phyloP scores from a whole-genome alignment of 2,329 filamentous ascomycete species.

The Botryotinia calthae region DNA sequence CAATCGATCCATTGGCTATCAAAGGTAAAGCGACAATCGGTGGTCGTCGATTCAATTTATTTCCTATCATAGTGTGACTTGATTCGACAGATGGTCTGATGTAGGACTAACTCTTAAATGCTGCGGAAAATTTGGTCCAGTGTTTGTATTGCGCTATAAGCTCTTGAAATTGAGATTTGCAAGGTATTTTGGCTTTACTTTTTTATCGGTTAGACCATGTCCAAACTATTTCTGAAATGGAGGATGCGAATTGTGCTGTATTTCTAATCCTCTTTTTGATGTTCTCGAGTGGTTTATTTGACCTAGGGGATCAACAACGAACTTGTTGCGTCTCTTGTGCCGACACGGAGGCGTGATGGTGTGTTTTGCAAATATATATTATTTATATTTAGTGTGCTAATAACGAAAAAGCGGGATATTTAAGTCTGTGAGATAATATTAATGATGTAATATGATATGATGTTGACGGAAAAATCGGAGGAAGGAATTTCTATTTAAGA shows the following conservation, averaged over 20 bases:
- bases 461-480: background rate
- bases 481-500: accelerated
- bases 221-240: background rate
- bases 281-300: no score
- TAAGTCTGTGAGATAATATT: background rate
- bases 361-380: background rate
- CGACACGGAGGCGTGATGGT: background rate
- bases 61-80: background rate
- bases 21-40: background rate
- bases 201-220: background rate
- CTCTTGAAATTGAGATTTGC: no score
- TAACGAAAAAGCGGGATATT: background rate
- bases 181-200: background rate
- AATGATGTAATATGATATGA: background rate
- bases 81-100: background rate
- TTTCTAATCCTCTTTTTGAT: background rate
- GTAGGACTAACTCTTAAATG: background rate
- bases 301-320: no score
- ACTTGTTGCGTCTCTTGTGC: no score
- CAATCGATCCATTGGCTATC: background rate
- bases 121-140: background rate
- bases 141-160: background rate
- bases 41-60: background rate
- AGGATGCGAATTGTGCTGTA: background rate
- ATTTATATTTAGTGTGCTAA: no score